phyloP scores from a whole-genome alignment of 495 filamentous ascomycete species.

The Platismatia glauca region DNA sequence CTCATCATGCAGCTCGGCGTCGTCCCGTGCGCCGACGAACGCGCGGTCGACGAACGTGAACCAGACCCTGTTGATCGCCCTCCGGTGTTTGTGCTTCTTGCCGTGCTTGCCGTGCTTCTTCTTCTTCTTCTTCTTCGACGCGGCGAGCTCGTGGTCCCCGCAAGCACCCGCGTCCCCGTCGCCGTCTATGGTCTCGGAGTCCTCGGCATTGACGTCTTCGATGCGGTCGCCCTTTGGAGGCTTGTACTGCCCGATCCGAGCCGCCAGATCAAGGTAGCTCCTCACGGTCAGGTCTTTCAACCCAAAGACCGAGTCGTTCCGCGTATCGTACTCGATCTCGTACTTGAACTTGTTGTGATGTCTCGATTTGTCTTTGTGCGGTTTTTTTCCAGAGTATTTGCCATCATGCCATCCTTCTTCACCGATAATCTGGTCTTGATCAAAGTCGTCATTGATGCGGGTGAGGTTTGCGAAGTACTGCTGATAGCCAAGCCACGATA shows the following conservation, averaged over 20 bases:
- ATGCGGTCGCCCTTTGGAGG: constrained; percentile 18
- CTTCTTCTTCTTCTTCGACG: constrained; percentile 37
- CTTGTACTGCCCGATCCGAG: constrained; percentile 57
- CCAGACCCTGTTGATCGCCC: constrained; percentile 55
- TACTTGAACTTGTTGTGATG: constrained; percentile 58
- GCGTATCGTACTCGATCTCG: constrained; percentile 81
- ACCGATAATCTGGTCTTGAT: constrained; percentile 20
- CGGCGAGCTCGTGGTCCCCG: constrained; percentile 10
- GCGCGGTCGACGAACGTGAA: constrained; percentile 67
- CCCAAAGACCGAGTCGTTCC: constrained; percentile 61
- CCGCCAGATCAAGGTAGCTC: constrained; percentile 69
- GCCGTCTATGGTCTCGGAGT: constrained; percentile 23
- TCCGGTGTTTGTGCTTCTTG: constrained; percentile 38
- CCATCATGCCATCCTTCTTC: constrained; percentile 42
- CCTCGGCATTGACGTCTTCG: constrained; percentile 20
- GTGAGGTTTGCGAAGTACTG: constrained; percentile 96
- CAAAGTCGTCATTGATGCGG: constrained; percentile 61
- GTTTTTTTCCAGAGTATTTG: constrained; percentile 48
- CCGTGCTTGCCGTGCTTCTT: constrained; percentile 34
- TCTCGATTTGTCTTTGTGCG: constrained; percentile 25
- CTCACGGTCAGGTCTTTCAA: constrained; percentile 79
- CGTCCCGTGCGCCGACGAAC: constrained; percentile 63
- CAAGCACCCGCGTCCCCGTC: constrained; percentile 19
- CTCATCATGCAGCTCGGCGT: constrained; percentile 47
- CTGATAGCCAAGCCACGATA: constrained; percentile 66